These are phyloP conservation scores for Podospora fimiseda DNA, from an alignment of 495 filamentous ascomycete genomes.

Conservation along the genomic window DNA sequence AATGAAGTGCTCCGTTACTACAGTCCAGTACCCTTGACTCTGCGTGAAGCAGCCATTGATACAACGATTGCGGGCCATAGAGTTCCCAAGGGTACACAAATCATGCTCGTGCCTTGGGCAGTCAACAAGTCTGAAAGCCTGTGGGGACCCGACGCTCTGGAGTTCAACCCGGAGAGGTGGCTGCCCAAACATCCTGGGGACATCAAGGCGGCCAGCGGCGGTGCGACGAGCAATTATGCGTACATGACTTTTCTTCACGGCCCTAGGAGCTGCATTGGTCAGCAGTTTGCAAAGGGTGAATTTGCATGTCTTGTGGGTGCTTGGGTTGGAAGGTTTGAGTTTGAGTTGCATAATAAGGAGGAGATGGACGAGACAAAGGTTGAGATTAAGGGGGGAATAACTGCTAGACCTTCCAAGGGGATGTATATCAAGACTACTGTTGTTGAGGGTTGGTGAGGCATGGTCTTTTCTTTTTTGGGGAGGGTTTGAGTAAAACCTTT, in stretches of 20 bases:
- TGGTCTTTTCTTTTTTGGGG: neutral
- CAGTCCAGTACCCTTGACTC: constrained; percentile 47
- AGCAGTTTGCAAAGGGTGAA: constrained; percentile 74
- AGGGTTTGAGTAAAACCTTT: too few species aligned
- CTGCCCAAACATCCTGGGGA: constrained; percentile 29
- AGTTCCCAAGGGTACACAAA: constrained; percentile 50
- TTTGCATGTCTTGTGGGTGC: constrained; percentile 75
- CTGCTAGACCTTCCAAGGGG: constrained; percentile 57
- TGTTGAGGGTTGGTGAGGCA: constrained; percentile 56
- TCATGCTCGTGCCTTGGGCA: constrained; percentile 54
- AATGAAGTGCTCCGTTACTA: constrained; percentile 44
- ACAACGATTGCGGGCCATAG: constrained; percentile 55
- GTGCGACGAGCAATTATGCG: constrained; percentile 50
- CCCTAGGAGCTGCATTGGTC: constrained; percentile 56
- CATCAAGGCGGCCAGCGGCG: constrained; percentile 39
- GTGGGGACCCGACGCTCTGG: constrained; percentile 52
- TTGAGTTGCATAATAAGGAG: constrained; percentile 55
- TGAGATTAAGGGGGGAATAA: constrained; percentile 53
- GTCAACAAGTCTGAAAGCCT: constrained; percentile 48
- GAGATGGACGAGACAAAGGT: constrained; percentile 49
- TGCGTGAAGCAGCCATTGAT: constrained; percentile 56
- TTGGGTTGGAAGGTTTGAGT: constrained; percentile 64
- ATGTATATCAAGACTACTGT: constrained; percentile 55
- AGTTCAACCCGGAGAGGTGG: constrained; percentile 61
- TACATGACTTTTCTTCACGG: constrained; percentile 59